Conservation (phyloP, 441 rosid species). For the Gossypium trilobum region DNA sequence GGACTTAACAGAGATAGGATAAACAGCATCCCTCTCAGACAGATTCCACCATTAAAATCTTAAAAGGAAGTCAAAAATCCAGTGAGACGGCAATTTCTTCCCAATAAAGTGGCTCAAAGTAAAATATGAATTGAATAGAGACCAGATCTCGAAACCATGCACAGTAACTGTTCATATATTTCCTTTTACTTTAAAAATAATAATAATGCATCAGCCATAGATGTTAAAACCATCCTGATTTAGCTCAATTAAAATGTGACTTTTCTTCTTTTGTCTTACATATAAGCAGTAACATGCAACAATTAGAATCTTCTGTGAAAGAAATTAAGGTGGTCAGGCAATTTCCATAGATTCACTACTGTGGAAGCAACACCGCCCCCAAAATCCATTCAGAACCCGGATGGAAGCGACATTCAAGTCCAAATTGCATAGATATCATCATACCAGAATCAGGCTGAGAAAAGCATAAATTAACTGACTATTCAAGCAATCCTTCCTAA, state of each 20-base stretch:
- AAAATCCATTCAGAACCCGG: background rate
- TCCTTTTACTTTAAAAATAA: background rate
- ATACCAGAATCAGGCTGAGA: background rate
- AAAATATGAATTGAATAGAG: background rate
- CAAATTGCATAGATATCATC: background rate
- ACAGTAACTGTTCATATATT: background rate
- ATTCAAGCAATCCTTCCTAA: background rate
- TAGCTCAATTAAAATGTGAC: background rate
- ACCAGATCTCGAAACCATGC: background rate
- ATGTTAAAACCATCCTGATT: background rate
- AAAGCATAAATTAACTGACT: background rate
- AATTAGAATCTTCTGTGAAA: background rate
- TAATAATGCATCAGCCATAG: background rate
- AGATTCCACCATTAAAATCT: background rate
- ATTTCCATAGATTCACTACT: background rate
- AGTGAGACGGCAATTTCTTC: background rate
- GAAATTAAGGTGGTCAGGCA: background rate
- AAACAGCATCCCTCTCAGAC: background rate
- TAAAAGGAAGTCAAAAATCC: background rate
- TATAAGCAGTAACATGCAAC: background rate
- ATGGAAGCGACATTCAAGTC: background rate
- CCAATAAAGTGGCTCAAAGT: background rate
- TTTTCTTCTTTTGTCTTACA: conserved; percentile 1
- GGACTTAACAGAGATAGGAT: background rate
- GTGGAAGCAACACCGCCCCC: conserved; percentile 8